These are phyloP conservation scores for Aethionema arabicum DNA, from an alignment of 345 rosid species.

Conservation along the genomic window DNA sequence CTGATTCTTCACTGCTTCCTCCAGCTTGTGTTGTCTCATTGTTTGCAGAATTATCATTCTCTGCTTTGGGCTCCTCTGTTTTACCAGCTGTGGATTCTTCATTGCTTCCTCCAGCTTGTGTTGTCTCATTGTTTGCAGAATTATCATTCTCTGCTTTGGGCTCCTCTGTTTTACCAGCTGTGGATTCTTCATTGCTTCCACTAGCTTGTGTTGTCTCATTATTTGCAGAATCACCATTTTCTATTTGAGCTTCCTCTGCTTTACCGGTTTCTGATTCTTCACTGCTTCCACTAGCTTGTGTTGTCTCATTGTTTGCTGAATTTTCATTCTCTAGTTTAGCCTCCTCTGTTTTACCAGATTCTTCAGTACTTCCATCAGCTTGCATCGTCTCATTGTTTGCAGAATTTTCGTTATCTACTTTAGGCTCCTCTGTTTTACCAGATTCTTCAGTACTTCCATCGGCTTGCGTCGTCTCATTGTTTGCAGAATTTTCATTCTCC, in stretches of 20 bases:
- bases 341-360: neutral
- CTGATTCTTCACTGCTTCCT: slow-evolving; percentile 1
- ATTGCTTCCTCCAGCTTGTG: neutral
- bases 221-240: neutral
- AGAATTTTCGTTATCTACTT: neutral
- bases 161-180: neutral
- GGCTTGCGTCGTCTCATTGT: slow-evolving; percentile 16
- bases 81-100: slow-evolving; percentile 4
- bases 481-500: neutral
- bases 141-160: neutral
- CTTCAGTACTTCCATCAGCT: slow-evolving; percentile 4
- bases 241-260: neutral
- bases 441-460: neutral
- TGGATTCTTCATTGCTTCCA: neutral
- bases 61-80: neutral
- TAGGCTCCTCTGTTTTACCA: neutral
- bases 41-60: neutral
- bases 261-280: neutral
- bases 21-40: neutral
- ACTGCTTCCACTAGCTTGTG: neutral
- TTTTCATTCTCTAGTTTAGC: neutral
- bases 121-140: neutral
- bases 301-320: neutral
- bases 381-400: slow-evolving; percentile 10
- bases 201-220: neutral